Evolutionary conservation across 192 early-diverging fungal genomes (phyloP), one percentile per base, ranked within the genome.

Genomic region (Chytriomyces sp.): DNA sequence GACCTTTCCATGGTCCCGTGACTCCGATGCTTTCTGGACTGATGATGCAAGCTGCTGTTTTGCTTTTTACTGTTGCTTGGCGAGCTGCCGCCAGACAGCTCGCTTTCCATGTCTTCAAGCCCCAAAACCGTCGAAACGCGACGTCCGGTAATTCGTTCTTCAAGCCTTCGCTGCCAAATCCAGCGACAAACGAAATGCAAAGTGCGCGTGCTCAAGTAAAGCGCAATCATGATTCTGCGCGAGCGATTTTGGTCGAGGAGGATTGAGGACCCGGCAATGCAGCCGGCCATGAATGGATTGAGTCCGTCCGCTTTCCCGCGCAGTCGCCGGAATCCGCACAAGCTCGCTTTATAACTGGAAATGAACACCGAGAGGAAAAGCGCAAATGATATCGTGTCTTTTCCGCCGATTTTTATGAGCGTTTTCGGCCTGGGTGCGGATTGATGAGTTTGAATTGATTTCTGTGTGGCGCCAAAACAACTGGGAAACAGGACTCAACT

Each of bases 251-350:
- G 11, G 75, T 84, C 83, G 3, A 84, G 69, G n/a, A 69, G 66
- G 45, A 84, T 53, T 10, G 47, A 60, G 4, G 50, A 4, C 4
- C 83, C 81, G 16, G 80, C 77, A 50, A 84, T 26, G 49, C 65
- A 77, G 20, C 83, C 83, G 2, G 83, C 83, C 18, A 84, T n/a
- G 50, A 84, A 84, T 24, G 83, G 61, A 53, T 81, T 84, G 57
- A 44, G 59, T 8, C 28, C 5, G 65, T 79, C 77, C 48, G 61
- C 50, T 6, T n/a, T 74, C 7, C 45, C 45, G 18, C 74, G 48
- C 28, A 81, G 13, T 7, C 69, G 47, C 5, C 83, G 74, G 16
- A 79, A 13, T n/a, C 47, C 5, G 61, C 80, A 84, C 7, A 82
- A 68, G 7, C 64, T 18, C 18, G 62, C 83, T 50, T 84, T 84